phyloP scores from a whole-genome alignment of 2,329 filamentous ascomycete species.

The Colletotrichum sp. region DNA sequence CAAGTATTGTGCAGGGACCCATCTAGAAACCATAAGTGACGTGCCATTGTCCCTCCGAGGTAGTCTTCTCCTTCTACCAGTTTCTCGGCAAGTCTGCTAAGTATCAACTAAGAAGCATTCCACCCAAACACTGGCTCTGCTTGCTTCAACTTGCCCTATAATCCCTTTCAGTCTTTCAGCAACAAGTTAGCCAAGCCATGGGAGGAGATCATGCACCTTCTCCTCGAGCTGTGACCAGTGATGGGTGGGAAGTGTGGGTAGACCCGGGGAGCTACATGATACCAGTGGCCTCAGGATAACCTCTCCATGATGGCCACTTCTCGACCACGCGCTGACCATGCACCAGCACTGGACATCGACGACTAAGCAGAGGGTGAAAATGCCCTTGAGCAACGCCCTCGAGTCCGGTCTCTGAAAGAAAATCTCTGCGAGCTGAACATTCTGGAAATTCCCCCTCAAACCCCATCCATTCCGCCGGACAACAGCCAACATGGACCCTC shows the following conservation, averaged over 20 bases:
- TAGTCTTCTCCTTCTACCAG: not conserved
- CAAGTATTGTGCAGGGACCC: not conserved
- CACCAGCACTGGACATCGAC: not conserved
- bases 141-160: accelerated
- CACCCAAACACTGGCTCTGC: accelerated
- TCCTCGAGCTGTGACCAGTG: not conserved
- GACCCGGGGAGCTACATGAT: not conserved
- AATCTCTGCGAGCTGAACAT: not conserved
- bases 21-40: not conserved
- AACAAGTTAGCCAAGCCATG: not conserved
- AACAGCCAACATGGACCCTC: not conserved
- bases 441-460: not conserved
- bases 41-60: not conserved
- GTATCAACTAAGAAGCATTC: not conserved
- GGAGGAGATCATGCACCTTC: not conserved
- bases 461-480: accelerated
- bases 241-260: not conserved
- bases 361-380: not conserved
- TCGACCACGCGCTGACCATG: not conserved
- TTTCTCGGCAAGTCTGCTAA: not conserved
- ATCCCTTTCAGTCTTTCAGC: not conserved
- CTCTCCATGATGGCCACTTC: not conserved
- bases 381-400: not conserved
- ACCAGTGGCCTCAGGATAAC: not conserved
- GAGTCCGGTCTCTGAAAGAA: not conserved